Evolutionary conservation across 1,139 yeast species (phyloP).

Genomic region (Debaryomycetaceae sp.): DNA sequence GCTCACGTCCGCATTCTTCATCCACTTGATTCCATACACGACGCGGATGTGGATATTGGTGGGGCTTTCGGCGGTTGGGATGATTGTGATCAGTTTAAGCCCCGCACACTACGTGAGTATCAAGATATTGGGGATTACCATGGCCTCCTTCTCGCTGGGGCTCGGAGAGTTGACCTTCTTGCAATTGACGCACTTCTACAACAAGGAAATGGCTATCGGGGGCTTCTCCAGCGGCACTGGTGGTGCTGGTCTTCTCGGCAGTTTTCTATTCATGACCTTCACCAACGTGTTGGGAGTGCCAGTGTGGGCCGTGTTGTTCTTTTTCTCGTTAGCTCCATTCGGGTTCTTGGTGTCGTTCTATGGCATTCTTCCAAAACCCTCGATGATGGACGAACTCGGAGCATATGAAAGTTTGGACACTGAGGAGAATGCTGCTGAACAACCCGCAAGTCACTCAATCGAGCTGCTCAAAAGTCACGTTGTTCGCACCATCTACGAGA

Average conservation of each 20-base stretch:
- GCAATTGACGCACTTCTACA: conserved; percentile 73
- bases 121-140: conserved; percentile 64
- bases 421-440: conserved; percentile 1
- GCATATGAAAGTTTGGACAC: conserved; percentile 1
- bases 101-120: conserved; percentile 19
- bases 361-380: conserved; percentile 22
- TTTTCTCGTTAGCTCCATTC: conserved; percentile 34
- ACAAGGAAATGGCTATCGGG: conserved; percentile 52
- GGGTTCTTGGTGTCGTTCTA: conserved; percentile 32
- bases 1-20: conserved; percentile 71
- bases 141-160: conserved; percentile 86
- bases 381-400: conserved; percentile 6
- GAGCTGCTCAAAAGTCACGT: conserved; percentile 16
- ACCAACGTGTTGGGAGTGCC: conserved; percentile 33
- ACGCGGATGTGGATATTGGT: conserved; percentile 55
- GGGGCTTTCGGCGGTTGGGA: conserved; percentile 64
- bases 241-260: conserved; percentile 87
- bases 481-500: conserved; percentile 32
- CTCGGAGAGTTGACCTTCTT: conserved; percentile 87
- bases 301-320: conserved; percentile 28
- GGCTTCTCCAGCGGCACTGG: conserved; percentile 97
- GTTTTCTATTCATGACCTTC: conserved; percentile 44
- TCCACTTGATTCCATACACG: conserved; percentile 61
- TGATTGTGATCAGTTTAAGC: conserved; percentile 62
- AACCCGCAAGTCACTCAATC: conserved; percentile 1